Percentiles rank a stretch among this genome's conserved stretches.
Evolutionary conservation across 257 asterid genomes (phyloP).

Genomic region (Solanum pennellii): DNA sequence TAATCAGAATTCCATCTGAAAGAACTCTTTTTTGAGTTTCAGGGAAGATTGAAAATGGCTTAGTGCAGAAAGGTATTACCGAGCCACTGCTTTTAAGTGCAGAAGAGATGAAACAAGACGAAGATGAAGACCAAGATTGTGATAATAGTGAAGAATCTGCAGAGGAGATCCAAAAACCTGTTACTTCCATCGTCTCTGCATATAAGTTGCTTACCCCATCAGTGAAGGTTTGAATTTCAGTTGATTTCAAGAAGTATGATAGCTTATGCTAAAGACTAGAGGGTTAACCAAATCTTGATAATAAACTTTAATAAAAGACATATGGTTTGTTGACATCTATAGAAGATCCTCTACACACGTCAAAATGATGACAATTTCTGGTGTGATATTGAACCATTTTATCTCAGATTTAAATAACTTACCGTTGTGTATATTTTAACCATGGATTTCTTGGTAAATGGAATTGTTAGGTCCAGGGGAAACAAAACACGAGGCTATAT

Average conservation of each 20-base stretch:
- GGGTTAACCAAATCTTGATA: neutral
- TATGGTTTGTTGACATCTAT: neutral
- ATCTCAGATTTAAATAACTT: neutral
- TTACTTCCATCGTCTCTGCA: constrained; percentile 68
- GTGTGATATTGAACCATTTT: neutral
- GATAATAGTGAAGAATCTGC: constrained; percentile 77
- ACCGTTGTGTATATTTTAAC: neutral
- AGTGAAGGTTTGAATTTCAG: constrained; percentile 49
- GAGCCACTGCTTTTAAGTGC: constrained; percentile 57
- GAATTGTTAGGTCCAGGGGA: neutral
- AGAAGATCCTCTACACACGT: neutral
- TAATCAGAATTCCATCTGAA: neutral
- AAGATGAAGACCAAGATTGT: constrained; percentile 54
- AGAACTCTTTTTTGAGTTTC: neutral
- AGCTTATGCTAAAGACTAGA: neutral
- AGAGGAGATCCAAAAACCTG: constrained; percentile 71
- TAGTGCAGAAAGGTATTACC: constrained; percentile 64
- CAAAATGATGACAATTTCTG: neutral
- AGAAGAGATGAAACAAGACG: constrained; percentile 36
- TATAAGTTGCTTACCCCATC: constrained; percentile 88
- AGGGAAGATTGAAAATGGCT: constrained; percentile 24
- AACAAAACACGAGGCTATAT: neutral
- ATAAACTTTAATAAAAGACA: neutral
- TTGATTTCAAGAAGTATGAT: neutral
- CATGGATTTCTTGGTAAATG: neutral